Base-by-base conservation (phyloP, 2,329 filamentous ascomycete species). In the Ilyonectria sp. region DNA sequence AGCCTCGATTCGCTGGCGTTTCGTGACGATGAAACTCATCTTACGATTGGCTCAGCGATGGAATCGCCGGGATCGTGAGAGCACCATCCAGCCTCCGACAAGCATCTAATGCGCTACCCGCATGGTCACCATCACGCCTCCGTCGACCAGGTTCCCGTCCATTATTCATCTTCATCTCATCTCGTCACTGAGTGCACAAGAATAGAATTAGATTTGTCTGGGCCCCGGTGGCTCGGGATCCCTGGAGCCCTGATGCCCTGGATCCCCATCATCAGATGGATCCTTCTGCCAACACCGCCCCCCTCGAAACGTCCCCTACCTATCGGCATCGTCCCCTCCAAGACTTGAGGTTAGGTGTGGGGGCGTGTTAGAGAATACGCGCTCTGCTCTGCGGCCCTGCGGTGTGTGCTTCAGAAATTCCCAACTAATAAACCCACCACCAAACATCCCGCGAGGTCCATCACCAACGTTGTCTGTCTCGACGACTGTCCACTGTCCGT, bases 1-100 rank as follows among this genome's bases (percentile, higher is more conserved):
- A 62, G 63, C 58, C 55, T 66, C 58, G n/a, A 66, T 66, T 66
- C 63, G 63, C 58, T 50, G 52, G 58, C 37, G 63, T 60, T 56
- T 59, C 47, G 58, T 11, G 29, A 57, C 33, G 63, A 40, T 62
- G 63, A 66, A 66, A 66, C 63, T 21, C 53, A 53, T 57, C 53
- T 52, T 53, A 53, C 53, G 37, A 62, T 62, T 53, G 50, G 50
- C 10, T 19, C 9, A 23, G 44, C n/a, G 15, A 43, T 8, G 40
- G 40, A n/a, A 43, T n/a, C 15, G 15, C 40, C 17, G 40, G 40
- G 40, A 43, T 43, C 40, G 44, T 11, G 21, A 26, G 19, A 23
- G 44, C n/a, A 46, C 44, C 44, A 46, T 46, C 44, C 37, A 40
- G 13, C 37, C 15, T n/a, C 23, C 26, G 26, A 26, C 26, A 26